Evolutionary conservation across 2,329 filamentous ascomycete species (phyloP), one percentile per base, ranked within the genome.

Genomic region (Ophiostoma angusticollis): DNA sequence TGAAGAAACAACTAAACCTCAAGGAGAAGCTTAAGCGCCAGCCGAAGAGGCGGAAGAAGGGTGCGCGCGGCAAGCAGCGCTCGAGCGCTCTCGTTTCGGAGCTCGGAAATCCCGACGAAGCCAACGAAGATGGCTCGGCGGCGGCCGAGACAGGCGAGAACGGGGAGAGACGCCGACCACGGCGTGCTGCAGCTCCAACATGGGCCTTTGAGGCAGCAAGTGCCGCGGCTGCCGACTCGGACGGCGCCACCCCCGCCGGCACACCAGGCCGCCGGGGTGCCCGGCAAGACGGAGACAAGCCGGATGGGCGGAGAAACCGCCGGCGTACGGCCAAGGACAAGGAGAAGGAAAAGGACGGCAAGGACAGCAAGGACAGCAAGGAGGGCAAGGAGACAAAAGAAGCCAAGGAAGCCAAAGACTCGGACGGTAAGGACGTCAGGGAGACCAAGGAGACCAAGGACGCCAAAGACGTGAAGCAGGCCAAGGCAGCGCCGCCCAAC

Each of bases 11-110:
- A 33, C 71, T 77, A 30, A 78, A 83, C 45, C 77, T 87, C 44
- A 85, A 87, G 55, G 80, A 84, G 52, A 84, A 82, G 58, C 66
- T 80, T 22, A 78, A 74, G 57, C 75, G 68, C 59, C 75, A 72
- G 57, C 73, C 68, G 42, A 73, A 67, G 55, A 65, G 67, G 51
- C 64, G 70, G 44, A 73, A 70, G 61, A 69, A 72, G 65, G 59
- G 66, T 53, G 49, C 65, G 48, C 58, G 72, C 50, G 67, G 64
- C 25, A 77, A 78, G 55, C 68, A 73, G 34, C 65, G 72, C 46
- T 71, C 74, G 6, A 78, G 71, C 47, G 73, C 71, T n/a, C 59
- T 80, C 35, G 78, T 80, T 35, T 77, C 76, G 4, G 78, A 82
- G 50, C 65, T 77, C 36, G 74, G 72, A 32, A 78, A 72, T 45